These are phyloP conservation scores for Ogataea glucozyma DNA, from an alignment of 805 yeast genomes.

Conservation along the genomic window DNA sequence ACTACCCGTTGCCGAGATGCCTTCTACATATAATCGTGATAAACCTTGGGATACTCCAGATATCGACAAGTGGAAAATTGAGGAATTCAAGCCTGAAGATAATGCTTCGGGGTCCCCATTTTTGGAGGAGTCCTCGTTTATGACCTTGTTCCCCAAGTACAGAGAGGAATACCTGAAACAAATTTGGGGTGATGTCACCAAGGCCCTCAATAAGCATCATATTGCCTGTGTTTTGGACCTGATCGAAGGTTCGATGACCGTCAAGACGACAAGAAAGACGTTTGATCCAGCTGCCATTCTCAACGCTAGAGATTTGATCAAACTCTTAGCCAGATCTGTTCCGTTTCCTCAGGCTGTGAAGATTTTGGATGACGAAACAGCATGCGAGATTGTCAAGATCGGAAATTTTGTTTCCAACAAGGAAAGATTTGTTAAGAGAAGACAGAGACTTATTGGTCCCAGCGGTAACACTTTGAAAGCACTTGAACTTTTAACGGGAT, in stretches of 20 bases:
- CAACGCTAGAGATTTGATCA: conserved; percentile 93
- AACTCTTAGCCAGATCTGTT: conserved; percentile 90
- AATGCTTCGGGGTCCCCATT: conserved; percentile 84
- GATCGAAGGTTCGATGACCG: conserved; percentile 97
- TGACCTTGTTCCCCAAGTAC: conserved; percentile 94
- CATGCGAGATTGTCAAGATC: conserved; percentile 95
- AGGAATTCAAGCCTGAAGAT: conserved; percentile 87
- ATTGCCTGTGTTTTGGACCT: conserved; percentile 83
- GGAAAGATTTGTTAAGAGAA: conserved; percentile 90
- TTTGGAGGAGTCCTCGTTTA: conserved; percentile 93
- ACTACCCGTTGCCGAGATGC: conserved; percentile 70
- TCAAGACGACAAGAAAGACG: conserved; percentile 91
- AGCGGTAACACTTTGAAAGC: conserved; percentile 96
- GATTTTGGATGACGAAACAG: conserved; percentile 86
- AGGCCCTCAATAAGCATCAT: conserved; percentile 68
- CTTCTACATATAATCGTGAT: conserved; percentile 88
- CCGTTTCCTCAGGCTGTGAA: conserved; percentile 96
- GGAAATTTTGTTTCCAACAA: conserved; percentile 87
- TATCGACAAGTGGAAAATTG: conserved; percentile 88
- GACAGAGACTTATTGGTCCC: conserved; percentile 96
- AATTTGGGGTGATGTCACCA: conserved; percentile 93
- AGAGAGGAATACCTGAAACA: conserved; percentile 87
- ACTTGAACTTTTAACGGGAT: conserved; percentile 88
- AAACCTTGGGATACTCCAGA: conserved; percentile 98
- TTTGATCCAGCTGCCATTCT: conserved; percentile 92